phyloP scores from a whole-genome alignment of 768 basidiomycete genomes.

The Coprinopsis sp. region DNA sequence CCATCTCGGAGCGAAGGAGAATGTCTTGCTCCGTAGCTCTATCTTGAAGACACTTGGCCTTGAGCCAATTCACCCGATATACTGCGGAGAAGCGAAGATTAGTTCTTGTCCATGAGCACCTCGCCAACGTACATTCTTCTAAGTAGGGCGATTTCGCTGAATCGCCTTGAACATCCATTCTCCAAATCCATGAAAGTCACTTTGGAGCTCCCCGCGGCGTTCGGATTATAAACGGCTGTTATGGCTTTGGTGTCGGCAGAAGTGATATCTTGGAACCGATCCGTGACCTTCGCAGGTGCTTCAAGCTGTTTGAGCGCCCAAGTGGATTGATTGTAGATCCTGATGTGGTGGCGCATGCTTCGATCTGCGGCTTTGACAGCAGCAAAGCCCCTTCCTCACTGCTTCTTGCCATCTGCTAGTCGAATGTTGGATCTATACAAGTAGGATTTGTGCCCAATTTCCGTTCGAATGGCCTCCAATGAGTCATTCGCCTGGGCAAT shows the following conservation, averaged over 20 bases:
- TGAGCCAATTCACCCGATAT: constrained; percentile 2
- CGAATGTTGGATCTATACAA: neutral
- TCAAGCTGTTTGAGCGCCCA: neutral
- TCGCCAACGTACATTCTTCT: neutral
- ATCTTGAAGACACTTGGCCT: neutral
- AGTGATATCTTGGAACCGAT: neutral
- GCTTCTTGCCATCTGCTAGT: neutral
- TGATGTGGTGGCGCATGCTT: neutral
- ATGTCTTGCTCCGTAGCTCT: neutral
- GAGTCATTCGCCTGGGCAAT: neutral
- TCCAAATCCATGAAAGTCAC: constrained; percentile 2
- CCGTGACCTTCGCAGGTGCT: neutral
- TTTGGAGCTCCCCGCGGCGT: neutral
- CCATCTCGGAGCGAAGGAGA: neutral
- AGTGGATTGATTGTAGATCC: neutral
- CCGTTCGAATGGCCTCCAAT: constrained; percentile 8
- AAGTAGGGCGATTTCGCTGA: neutral
- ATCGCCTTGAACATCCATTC: neutral
- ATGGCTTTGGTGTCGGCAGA: constrained; percentile 1
- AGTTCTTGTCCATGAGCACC: neutral
- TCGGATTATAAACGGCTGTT: constrained; percentile 1
- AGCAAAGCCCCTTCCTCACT: neutral
- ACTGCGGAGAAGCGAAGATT: neutral
- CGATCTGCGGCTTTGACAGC: neutral
- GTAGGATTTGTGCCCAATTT: neutral